Conservation (phyloP, 306 rosid species). For the Spatholobus suberectus region DNA sequence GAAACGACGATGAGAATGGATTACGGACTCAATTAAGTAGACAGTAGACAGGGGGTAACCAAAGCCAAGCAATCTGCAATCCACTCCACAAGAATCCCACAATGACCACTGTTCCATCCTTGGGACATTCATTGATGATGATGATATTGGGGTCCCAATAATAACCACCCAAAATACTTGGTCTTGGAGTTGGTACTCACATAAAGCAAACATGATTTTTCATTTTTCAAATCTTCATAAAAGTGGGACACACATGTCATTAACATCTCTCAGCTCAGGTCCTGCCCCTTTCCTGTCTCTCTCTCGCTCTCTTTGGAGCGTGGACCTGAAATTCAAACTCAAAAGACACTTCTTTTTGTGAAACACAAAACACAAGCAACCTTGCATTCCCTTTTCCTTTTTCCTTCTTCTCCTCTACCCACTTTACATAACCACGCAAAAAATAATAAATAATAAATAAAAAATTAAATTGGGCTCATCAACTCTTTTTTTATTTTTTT, state of each 20-base stretch:
- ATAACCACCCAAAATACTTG: background rate
- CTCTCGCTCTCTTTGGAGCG: conserved; percentile 1
- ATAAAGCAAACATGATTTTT: background rate
- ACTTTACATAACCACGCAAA: background rate
- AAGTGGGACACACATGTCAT: conserved; percentile 24
- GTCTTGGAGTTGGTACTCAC: background rate
- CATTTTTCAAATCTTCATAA: background rate
- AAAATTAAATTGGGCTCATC: conserved; percentile 30
- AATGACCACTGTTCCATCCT: background rate
- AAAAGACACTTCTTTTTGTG: background rate
- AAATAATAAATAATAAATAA: background rate
- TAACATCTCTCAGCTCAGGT: background rate
- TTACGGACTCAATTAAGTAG: background rate
- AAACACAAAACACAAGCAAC: background rate
- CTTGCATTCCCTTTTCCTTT: background rate
- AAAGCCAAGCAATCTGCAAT: background rate
- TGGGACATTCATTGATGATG: too few species aligned
- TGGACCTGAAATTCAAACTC: conserved; percentile 33
- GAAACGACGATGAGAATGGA: background rate
- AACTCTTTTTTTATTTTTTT: background rate
- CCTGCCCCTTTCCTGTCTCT: background rate
- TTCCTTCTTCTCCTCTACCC: conserved; percentile 7
- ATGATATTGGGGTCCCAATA: conserved; percentile 30
- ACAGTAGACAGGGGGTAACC: background rate
- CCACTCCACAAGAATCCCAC: background rate